A percentile compares a stretch with the other conserved stretches of the same genome.
Evolutionary conservation across 768 basidiomycete species (phyloP).

Genomic region (Termitomyces sp.): DNA sequence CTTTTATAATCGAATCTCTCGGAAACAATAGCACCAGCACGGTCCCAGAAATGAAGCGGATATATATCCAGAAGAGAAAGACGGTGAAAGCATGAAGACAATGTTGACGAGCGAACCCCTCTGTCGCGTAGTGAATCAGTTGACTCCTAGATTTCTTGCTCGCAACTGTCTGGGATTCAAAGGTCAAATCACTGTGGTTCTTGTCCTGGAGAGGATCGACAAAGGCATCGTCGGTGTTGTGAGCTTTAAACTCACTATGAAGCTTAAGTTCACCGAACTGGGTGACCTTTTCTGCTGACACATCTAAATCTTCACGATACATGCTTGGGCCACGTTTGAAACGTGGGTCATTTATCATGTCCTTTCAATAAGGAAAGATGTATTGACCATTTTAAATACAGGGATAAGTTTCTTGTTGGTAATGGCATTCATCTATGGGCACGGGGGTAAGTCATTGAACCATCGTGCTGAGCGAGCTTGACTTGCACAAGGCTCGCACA

Average conservation of each 20-base stretch:
- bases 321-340: constrained; percentile 1
- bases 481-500: constrained; percentile 4
- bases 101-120: constrained; percentile 20
- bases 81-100: constrained; percentile 12
- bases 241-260: constrained; percentile 14
- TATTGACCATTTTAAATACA: too few species aligned
- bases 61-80: too few species aligned
- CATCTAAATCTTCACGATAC: constrained; percentile 4
- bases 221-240: neutral
- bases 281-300: neutral
- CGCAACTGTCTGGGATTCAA: neutral
- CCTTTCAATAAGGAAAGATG: too few species aligned
- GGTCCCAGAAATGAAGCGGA: too few species aligned
- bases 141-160: constrained; percentile 14
- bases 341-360: neutral
- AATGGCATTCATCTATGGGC: constrained; percentile 1
- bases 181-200: neutral
- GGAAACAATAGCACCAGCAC: too few species aligned
- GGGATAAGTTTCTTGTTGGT: neutral
- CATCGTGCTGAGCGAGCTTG: neutral
- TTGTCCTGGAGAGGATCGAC: neutral
- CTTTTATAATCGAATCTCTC: neutral
- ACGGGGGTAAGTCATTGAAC: neutral
- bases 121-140: constrained; percentile 17
- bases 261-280: constrained; percentile 8